Conservation (phyloP, 2,329 filamentous ascomycete genomes). For the Sclerotinia subarctica region DNA sequence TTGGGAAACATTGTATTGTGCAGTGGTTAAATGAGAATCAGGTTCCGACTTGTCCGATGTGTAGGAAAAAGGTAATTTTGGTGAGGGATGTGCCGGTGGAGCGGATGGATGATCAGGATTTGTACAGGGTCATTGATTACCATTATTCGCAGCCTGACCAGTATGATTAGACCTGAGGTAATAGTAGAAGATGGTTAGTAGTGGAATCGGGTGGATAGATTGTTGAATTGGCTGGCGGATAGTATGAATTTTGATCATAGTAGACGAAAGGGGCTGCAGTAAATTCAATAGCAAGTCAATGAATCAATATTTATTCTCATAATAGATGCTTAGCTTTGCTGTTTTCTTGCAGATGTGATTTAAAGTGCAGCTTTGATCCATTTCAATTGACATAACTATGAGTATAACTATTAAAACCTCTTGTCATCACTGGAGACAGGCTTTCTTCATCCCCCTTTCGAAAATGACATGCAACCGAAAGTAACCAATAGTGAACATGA, state of each 20-base stretch:
- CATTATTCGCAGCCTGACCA: not conserved
- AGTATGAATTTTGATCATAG: fast-evolving
- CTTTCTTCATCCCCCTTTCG: not conserved
- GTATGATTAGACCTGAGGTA: fast-evolving
- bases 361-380: too few species aligned
- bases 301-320: not conserved
- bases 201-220: not conserved
- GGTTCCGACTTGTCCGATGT: not conserved
- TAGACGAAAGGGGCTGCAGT: not conserved
- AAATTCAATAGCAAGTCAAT: not conserved
- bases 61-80: not conserved
- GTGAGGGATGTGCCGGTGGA: not conserved
- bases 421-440: not conserved
- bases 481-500: not conserved
- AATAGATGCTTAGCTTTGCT: too few species aligned
- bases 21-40: not conserved
- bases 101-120: not conserved
- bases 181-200: fast-evolving
- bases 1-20: not conserved
- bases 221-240: fast-evolving
- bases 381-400: not conserved
- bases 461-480: not conserved
- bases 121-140: not conserved
- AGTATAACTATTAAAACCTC: not conserved
- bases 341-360: not conserved